Evolutionary conservation across 371 early-diverging fungal species (phyloP).

Genomic region (Cokeromyces recurvatus): DNA sequence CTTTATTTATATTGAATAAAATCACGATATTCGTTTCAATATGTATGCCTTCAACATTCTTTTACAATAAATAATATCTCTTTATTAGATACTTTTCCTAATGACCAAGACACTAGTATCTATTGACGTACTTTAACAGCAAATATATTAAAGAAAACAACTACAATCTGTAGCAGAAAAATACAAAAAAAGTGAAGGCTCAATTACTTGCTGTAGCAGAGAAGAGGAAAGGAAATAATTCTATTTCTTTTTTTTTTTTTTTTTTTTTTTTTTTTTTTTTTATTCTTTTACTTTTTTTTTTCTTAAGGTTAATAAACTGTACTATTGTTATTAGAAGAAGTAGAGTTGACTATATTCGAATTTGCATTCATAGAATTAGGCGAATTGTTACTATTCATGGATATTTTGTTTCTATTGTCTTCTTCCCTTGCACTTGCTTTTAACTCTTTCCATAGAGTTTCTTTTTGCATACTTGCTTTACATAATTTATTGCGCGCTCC

Average conservation of each 20-base stretch:
- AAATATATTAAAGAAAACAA: conserved; percentile 1
- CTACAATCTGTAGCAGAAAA: conserved; percentile 22
- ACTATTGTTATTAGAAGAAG: too few relatives aligned
- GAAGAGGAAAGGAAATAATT: too few relatives aligned
- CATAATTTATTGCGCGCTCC: conserved; percentile 42
- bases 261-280: too few relatives aligned
- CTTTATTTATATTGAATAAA: too few relatives aligned
- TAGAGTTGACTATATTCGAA: too few relatives aligned
- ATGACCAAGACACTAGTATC: conserved; percentile 17
- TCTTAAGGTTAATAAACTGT: too few relatives aligned
- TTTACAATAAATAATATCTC: conserved; percentile 3
- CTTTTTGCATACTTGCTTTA: conserved; percentile 46
- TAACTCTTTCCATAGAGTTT: conserved; percentile 39
- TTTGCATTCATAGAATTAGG: too few relatives aligned
- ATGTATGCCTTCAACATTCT: not conserved
- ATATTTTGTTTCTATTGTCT: conserved; percentile 26
- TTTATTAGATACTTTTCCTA: conserved; percentile 4
- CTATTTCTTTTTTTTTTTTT: too few relatives aligned
- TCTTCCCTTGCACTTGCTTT: conserved; percentile 34
- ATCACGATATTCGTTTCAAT: too few relatives aligned
- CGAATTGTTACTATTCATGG: too few relatives aligned
- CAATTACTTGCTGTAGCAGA: too few relatives aligned
- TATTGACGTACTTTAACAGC: conserved; percentile 12
- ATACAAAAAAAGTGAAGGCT: conserved; percentile 20
- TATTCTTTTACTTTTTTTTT: too few relatives aligned